phyloP scores from a whole-genome alignment of 2,329 filamentous ascomycete species.

The Beauveria varroae region DNA sequence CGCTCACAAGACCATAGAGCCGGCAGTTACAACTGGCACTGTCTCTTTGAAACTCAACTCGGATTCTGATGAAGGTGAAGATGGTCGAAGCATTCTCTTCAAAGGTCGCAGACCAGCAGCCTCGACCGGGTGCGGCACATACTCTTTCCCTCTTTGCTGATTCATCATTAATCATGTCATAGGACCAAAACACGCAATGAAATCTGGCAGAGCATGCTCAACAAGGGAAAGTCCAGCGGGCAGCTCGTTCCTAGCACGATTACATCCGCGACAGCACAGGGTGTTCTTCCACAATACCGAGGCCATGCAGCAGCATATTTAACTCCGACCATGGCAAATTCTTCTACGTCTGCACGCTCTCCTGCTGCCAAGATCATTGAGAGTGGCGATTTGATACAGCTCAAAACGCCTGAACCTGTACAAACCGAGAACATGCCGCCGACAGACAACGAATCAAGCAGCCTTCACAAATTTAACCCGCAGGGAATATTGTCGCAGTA shows the following conservation, averaged over 20 bases:
- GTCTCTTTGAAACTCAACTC: conserved; percentile 18
- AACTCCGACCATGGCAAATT: conserved; percentile 35
- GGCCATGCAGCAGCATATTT: conserved; percentile 46
- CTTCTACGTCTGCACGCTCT: conserved; percentile 25
- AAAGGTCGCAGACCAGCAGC: conserved; percentile 26
- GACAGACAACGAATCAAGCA: conserved; percentile 15
- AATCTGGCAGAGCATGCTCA: conserved; percentile 43
- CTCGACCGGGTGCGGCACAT: conserved; percentile 23
- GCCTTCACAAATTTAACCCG: conserved; percentile 10
- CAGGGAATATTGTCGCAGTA: conserved; percentile 10
- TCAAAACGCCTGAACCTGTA: conserved; percentile 18
- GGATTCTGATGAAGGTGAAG: conserved; percentile 25
- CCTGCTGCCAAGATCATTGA: conserved; percentile 21
- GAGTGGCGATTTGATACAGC: conserved; percentile 15
- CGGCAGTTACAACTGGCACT: not conserved
- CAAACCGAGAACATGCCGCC: conserved; percentile 34
- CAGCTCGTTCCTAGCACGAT: conserved; percentile 39
- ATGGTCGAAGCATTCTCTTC: conserved; percentile 29
- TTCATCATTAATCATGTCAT: not conserved
- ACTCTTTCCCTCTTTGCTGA: not conserved
- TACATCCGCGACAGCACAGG: conserved; percentile 46
- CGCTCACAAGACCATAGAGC: conserved; percentile 19
- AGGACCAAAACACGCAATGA: conserved; percentile 35
- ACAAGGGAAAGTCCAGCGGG: conserved; percentile 43
- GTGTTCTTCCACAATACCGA: conserved; percentile 45